These are phyloP conservation scores for Myriangium duriaei DNA, from an alignment of 2,329 filamentous ascomycete genomes.

Conservation along the genomic window DNA sequence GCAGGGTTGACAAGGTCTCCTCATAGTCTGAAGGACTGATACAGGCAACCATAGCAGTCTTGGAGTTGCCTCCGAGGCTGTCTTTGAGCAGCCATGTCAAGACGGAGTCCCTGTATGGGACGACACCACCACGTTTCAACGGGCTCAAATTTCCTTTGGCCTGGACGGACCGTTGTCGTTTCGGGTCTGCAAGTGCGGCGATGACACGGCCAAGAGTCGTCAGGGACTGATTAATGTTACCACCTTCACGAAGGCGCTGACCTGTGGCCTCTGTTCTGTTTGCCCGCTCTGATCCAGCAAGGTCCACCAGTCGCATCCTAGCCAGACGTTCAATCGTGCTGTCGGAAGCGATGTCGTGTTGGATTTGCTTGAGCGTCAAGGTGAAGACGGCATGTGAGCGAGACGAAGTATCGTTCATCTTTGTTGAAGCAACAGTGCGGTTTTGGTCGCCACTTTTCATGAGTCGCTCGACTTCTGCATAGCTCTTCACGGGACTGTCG, in stretches of 20 bases:
- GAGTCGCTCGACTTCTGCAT: conserved; percentile 73
- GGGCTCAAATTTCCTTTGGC: conserved; percentile 28
- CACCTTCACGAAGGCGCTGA: conserved; percentile 78
- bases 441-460: conserved; percentile 86
- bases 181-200: conserved; percentile 67
- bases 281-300: conserved; percentile 88
- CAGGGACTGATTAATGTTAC: conserved; percentile 98
- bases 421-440: conserved; percentile 82
- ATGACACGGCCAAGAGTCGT: conserved; percentile 94
- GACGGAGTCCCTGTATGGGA: conserved; percentile 87
- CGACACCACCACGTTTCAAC: conserved; percentile 43
- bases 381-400: conserved; percentile 97
- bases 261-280: conserved; percentile 94
- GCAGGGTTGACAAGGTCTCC: conserved; percentile 87
- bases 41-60: conserved; percentile 98
- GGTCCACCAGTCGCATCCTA: conserved; percentile 84
- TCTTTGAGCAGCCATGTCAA: conserved; percentile 85
- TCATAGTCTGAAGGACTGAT: conserved; percentile 94
- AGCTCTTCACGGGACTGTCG: conserved; percentile 79
- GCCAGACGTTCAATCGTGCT: conserved; percentile 92
- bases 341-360: conserved; percentile 93
- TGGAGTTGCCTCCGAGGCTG: conserved; percentile 88
- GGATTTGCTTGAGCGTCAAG: conserved; percentile 94
- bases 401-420: conserved; percentile 98
- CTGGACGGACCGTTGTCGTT: conserved; percentile 40